phyloP scores from a whole-genome alignment of 306 rosid species.

The Inga laurina region DNA sequence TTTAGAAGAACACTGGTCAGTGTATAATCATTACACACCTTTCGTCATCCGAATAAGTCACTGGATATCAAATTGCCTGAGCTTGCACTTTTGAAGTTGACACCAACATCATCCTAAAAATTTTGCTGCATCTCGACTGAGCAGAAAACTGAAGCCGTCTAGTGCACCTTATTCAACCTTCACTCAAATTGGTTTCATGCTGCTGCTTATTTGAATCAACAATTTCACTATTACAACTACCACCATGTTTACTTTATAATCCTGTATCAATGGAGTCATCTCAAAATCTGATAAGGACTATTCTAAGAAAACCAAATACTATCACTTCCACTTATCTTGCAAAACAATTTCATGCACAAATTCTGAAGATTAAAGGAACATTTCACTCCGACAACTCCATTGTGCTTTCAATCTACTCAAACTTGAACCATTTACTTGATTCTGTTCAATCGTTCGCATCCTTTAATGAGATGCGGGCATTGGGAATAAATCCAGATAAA shows the following conservation, averaged over 20 bases:
- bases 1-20: background rate
- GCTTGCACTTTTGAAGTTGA: background rate
- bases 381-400: slow-evolving; percentile 40
- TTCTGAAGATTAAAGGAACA: slow-evolving; percentile 46
- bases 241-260: background rate
- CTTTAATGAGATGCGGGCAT: slow-evolving; percentile 63
- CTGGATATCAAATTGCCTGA: background rate
- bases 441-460: slow-evolving; percentile 49
- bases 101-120: background rate
- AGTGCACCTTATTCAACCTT: background rate
- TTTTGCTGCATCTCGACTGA: background rate
- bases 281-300: slow-evolving; percentile 36
- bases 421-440: slow-evolving; percentile 44
- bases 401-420: slow-evolving; percentile 66
- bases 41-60: background rate
- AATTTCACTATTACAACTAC: background rate
- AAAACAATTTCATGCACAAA: slow-evolving; percentile 77
- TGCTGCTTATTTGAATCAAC: background rate
- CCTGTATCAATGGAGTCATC: slow-evolving; percentile 30
- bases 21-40: background rate
- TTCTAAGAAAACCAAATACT: slow-evolving; percentile 41
- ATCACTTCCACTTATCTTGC: slow-evolving; percentile 43
- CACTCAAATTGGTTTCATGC: background rate
- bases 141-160: background rate
- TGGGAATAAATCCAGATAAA: no score